These are phyloP conservation scores for Mycena citricolor DNA, from an alignment of 1,284 basidiomycete species.

Conservation along the genomic window DNA sequence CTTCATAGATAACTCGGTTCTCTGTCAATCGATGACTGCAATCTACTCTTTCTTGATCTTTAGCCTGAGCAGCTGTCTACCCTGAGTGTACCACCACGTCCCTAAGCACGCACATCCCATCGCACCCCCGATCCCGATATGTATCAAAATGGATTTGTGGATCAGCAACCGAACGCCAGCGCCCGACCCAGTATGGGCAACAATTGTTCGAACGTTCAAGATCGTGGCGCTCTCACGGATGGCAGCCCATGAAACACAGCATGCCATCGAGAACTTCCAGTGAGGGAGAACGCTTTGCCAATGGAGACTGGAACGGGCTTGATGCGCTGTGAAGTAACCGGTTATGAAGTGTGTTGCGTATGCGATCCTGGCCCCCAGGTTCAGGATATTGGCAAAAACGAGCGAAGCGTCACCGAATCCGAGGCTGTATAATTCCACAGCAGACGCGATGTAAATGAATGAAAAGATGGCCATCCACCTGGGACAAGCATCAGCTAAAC, in stretches of 20 bases:
- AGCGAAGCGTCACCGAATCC: constrained; percentile 68
- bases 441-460: constrained; percentile 53
- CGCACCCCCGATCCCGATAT: constrained; percentile 42
- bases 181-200: constrained; percentile 27
- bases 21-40: too few relatives aligned
- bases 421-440: constrained; percentile 48
- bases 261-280: constrained; percentile 32
- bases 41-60: too few relatives aligned
- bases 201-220: constrained; percentile 26
- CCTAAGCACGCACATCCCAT: constrained; percentile 40
- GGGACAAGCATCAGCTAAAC: constrained; percentile 6
- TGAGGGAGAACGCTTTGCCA: constrained; percentile 35
- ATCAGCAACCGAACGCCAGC: constrained; percentile 29
- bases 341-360: constrained; percentile 46
- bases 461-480: constrained; percentile 76
- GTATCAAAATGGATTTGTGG: constrained; percentile 33
- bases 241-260: constrained; percentile 31
- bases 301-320: constrained; percentile 23
- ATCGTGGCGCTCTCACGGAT: constrained; percentile 29
- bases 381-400: constrained; percentile 73
- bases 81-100: constrained; percentile 47
- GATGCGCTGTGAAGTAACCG: constrained; percentile 35
- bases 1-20: too few relatives aligned
- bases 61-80: constrained; percentile 26
- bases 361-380: constrained; percentile 56